phyloP scores from a whole-genome alignment of 345 rosid genomes.

The Lumnitzera littorea region DNA sequence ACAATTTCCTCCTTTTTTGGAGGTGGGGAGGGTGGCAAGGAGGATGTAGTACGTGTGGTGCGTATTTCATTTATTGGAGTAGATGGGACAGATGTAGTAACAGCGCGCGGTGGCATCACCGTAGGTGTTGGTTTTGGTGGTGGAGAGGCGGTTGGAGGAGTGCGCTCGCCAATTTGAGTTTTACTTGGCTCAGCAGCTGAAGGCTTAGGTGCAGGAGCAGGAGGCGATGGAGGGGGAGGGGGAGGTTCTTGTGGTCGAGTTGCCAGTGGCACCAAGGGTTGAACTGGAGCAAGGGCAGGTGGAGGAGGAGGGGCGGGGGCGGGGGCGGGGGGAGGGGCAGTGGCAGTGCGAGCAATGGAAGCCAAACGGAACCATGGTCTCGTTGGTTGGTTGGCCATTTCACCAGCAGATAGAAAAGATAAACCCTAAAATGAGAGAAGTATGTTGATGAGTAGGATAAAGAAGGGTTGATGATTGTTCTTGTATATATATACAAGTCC shows the following conservation, averaged over 20 bases:
- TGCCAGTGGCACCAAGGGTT: not conserved
- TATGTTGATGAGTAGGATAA: too few species aligned
- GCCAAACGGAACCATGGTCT: slow-evolving; percentile 56
- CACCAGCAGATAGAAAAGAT: too few species aligned
- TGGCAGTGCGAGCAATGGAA: slow-evolving; percentile 29
- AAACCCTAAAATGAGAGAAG: too few species aligned
- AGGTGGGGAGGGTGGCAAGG: slow-evolving; percentile 14
- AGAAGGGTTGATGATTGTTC: too few species aligned
- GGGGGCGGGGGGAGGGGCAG: slow-evolving; percentile 4
- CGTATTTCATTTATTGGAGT: slow-evolving; percentile 14
- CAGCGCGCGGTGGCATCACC: not conserved
- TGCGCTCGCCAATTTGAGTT: too few species aligned
- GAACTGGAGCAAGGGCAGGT: not conserved
- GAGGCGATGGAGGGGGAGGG: slow-evolving; percentile 13
- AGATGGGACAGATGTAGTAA: slow-evolving; percentile 18
- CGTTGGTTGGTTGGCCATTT: slow-evolving; percentile 39
- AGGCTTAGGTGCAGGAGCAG: slow-evolving; percentile 11
- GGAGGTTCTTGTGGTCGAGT: slow-evolving; percentile 15
- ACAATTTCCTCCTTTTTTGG: too few species aligned
- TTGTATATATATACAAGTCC: too few species aligned
- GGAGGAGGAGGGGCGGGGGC: slow-evolving; percentile 7
- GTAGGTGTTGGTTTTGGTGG: not conserved
- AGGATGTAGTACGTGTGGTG: slow-evolving; percentile 30
- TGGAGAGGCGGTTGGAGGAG: slow-evolving; percentile 4
- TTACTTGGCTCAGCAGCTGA: not conserved